Base-by-base conservation (phyloP, 2,329 filamentous ascomycete genomes). In the Cytospora paraplurivora region DNA sequence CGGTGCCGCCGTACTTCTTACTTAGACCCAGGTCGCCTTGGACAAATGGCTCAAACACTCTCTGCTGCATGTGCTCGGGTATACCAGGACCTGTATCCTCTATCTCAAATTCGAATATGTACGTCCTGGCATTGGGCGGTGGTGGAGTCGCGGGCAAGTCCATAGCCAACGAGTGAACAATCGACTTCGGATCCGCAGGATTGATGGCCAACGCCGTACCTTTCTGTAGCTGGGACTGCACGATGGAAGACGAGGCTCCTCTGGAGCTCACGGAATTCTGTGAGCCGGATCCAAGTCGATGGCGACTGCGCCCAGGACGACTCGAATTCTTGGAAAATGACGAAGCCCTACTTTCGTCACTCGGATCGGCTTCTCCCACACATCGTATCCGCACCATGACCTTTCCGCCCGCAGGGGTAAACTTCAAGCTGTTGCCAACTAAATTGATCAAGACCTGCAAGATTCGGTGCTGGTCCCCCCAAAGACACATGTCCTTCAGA, bases 391-490 rank as follows among this genome's bases (percentile, higher is more conserved):
- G 85, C 10, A 97, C 84, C 33, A 87, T 83, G 3, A 97, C 91
- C 35, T 82, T 88, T 8, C 93, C 93, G 1, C 88, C 88, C 7
- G 85, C 75, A 0, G 92, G 90, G 0, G 93, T 97, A 71, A 97
- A 97, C 73, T 97, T 97, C 51, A 97, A 78, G 73, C 90, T 92
- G 77, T 97, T 97, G 75, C 90, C 93, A 54, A 96, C 92, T 37
- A 97, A 80, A 72, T 96, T 96, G 79, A 96, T 97, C 54, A 97
- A 85, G n/a, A 97, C 90, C 73, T 97, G 93, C 33, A 96, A 78
- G 47, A 97, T 95, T 52, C 93, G 84, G 71, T 97, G 92, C 68
- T 95, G 90, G 70, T 97, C 93, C n/a, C 93, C 93, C 87, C 91
- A 95, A 1, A 97, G 79, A 57, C 90, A 88, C 88, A 96, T 93